A percentile compares a stretch with the other conserved stretches of the same genome.
Evolutionary conservation across 495 filamentous ascomycete genomes (phyloP).

Genomic region (Trichoderma orchidacearum): DNA sequence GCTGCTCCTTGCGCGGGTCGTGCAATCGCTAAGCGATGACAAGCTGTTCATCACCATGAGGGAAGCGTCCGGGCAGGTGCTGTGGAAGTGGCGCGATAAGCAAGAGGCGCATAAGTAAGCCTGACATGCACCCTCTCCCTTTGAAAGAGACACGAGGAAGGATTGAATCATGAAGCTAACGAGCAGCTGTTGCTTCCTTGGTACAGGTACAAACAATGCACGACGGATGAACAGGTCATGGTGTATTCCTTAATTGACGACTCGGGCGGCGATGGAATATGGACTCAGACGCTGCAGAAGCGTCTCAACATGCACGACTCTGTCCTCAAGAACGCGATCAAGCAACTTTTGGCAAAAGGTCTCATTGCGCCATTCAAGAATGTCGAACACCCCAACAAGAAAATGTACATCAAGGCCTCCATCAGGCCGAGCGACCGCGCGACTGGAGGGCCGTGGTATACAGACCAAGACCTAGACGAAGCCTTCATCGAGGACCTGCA

Average conservation of each 20-base stretch:
- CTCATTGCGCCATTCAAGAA: slow-evolving; percentile 46
- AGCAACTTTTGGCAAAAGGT: slow-evolving; percentile 53
- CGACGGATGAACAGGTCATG: slow-evolving; percentile 52
- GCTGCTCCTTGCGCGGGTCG: slow-evolving; percentile 40
- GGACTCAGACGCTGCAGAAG: slow-evolving; percentile 66
- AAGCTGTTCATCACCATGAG: slow-evolving; percentile 48
- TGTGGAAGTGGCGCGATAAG: slow-evolving; percentile 51
- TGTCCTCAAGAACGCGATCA: slow-evolving; percentile 59
- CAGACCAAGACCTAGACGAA: slow-evolving; percentile 72
- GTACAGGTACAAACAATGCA: slow-evolving; percentile 49
- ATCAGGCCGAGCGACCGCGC: slow-evolving; percentile 72
- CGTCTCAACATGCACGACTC: slow-evolving; percentile 68
- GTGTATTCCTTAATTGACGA: slow-evolving; percentile 80
- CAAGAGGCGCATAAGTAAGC: slow-evolving; percentile 61
- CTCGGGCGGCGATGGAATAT: slow-evolving; percentile 67
- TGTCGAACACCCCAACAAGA: slow-evolving; percentile 51
- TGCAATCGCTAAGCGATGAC: slow-evolving; percentile 50
- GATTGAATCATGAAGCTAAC: no score
- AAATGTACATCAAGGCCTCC: slow-evolving; percentile 72
- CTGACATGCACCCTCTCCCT: neutral
- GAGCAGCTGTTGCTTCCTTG: no score
- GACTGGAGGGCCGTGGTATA: slow-evolving; percentile 89
- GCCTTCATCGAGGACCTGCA: slow-evolving; percentile 67
- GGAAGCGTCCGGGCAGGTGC: slow-evolving; percentile 16
- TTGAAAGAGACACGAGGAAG: neutral